Conservation (phyloP, 257 asterid genomes). For the Lavandula angustifolia region DNA sequence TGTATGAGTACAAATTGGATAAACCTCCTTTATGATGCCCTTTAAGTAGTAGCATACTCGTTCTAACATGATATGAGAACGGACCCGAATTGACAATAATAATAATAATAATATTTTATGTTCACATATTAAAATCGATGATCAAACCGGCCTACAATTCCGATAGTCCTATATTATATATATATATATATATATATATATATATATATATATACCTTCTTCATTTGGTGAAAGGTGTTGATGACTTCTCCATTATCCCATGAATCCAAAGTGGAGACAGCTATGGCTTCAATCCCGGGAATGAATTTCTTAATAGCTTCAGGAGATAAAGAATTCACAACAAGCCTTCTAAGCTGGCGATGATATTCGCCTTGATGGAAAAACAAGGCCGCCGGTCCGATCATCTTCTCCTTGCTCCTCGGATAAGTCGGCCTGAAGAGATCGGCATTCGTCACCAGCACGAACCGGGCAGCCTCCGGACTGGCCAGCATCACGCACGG, state of each 20-base stretch:
- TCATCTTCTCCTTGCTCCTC: constrained; percentile 81
- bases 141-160: too few species aligned
- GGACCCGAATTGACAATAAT: too few species aligned
- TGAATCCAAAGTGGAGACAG: constrained; percentile 47
- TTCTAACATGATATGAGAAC: too few species aligned
- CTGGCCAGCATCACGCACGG: constrained; percentile 83
- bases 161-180: too few species aligned
- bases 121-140: too few species aligned
- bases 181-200: too few species aligned
- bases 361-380: constrained; percentile 78
- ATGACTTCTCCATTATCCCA: constrained; percentile 44
- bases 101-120: too few species aligned
- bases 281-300: constrained; percentile 48
- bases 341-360: constrained; percentile 52
- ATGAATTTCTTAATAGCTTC: constrained; percentile 49
- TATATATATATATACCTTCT: constrained; percentile 42
- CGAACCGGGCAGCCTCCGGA: constrained; percentile 75
- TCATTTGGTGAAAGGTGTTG: constrained; percentile 64
- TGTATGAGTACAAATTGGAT: too few species aligned
- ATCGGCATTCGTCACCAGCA: constrained; percentile 59
- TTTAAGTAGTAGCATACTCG: too few species aligned
- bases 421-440: constrained; percentile 82
- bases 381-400: constrained; percentile 73
- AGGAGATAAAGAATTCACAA: constrained; percentile 53
- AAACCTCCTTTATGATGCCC: too few species aligned